These are phyloP conservation scores for Colletotrichum siamense DNA, from an alignment of 2,329 filamentous ascomycete species.

Conservation along the genomic window DNA sequence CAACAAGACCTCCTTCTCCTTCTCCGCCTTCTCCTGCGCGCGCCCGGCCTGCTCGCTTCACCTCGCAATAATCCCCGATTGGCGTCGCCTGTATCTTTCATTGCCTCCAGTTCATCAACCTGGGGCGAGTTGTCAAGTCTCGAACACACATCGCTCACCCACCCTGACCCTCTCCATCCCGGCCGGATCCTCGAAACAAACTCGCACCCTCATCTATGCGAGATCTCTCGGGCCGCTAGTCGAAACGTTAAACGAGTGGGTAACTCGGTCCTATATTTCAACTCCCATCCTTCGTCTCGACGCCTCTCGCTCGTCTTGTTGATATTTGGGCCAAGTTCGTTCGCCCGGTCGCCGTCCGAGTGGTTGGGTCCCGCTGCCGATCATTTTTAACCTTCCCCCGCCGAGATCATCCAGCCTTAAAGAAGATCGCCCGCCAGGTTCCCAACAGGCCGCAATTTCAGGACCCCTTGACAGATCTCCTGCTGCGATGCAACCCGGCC, in stretches of 20 bases:
- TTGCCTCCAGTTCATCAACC: neutral
- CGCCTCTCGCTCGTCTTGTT: neutral
- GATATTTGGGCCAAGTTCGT: neutral
- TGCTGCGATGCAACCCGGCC: slow-evolving; percentile 17
- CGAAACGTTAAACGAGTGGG: slow-evolving; percentile 18
- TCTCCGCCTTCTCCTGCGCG: neutral
- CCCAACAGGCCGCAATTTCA: neutral
- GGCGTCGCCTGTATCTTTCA: neutral
- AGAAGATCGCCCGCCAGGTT: slow-evolving; percentile 17
- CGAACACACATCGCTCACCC: neutral
- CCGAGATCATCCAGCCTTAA: slow-evolving; percentile 11
- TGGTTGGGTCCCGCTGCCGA: slow-evolving; percentile 4
- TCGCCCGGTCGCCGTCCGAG: slow-evolving; percentile 13
- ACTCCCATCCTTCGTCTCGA: neutral
- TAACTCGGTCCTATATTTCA: slow-evolving; percentile 20
- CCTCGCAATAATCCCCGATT: neutral
- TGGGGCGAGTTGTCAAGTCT: slow-evolving; percentile 5
- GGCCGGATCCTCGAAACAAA: slow-evolving; percentile 11
- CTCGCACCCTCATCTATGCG: slow-evolving; percentile 14
- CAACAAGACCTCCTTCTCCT: neutral
- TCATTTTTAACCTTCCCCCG: neutral
- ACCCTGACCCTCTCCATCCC: neutral
- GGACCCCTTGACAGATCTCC: slow-evolving; percentile 5
- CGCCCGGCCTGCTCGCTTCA: neutral
- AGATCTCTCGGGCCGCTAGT: slow-evolving; percentile 20